phyloP scores from a whole-genome alignment of 352 stramenopile species.

The Salisapilia sapeloensis region DNA sequence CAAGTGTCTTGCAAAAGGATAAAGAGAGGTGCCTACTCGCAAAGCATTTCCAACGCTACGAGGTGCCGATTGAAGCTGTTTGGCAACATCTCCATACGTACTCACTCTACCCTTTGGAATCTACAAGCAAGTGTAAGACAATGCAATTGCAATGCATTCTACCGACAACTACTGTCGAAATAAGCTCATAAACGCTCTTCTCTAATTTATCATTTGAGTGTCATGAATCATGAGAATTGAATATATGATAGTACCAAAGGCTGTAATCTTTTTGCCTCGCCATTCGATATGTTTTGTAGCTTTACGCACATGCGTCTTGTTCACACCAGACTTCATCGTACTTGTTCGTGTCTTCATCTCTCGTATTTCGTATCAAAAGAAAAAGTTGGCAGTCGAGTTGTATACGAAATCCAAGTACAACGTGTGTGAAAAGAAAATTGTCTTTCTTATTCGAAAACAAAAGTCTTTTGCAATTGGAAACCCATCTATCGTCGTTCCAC shows the following conservation, averaged over 20 bases:
- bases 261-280: constrained; percentile 49
- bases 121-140: constrained; percentile 7
- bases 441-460: too few species aligned
- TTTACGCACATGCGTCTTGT: background rate
- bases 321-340: constrained; percentile 1
- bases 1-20: constrained; percentile 1
- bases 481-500: constrained; percentile 47
- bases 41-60: constrained; percentile 66
- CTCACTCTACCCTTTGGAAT: constrained; percentile 64
- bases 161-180: constrained; percentile 24
- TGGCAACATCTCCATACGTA: constrained; percentile 55
- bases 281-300: constrained; percentile 43
- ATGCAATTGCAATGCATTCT: background rate
- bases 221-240: too few species aligned
- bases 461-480: too few species aligned
- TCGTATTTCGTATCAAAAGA: too few species aligned
- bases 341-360: too few species aligned
- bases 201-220: constrained; percentile 12
- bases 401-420: too few species aligned
- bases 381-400: too few species aligned
- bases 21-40: constrained; percentile 19
- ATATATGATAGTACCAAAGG: constrained; percentile 27
- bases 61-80: constrained; percentile 37
- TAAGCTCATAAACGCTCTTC: constrained; percentile 62
- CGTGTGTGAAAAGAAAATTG: too few species aligned